These are phyloP conservation scores for Emergomyces africanus DNA, from an alignment of 2,329 filamentous ascomycete species.

Conservation along the genomic window DNA sequence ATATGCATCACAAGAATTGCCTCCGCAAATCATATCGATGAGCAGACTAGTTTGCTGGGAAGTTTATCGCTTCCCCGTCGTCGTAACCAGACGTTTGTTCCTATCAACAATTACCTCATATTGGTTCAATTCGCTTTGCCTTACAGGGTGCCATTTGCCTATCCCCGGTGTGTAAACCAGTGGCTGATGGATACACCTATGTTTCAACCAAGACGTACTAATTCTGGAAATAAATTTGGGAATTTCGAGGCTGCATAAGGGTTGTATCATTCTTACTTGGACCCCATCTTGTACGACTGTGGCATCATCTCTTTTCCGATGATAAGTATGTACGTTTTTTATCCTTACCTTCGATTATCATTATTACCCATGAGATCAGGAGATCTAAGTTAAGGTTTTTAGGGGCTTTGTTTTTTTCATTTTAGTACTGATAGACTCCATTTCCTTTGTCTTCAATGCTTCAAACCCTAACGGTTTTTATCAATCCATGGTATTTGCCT, in stretches of 20 bases:
- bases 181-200: background rate
- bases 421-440: background rate
- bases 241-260: background rate
- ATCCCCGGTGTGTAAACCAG: background rate
- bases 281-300: constrained; percentile 2
- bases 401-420: constrained; percentile 1
- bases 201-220: background rate
- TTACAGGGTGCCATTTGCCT: background rate
- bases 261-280: background rate
- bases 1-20: background rate
- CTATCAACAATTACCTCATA: constrained; percentile 2
- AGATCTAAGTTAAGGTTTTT: constrained; percentile 1
- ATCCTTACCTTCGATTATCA: background rate
- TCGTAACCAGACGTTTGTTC: background rate
- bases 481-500: background rate
- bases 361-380: constrained; percentile 1
- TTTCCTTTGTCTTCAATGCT: constrained; percentile 1
- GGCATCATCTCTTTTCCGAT: background rate
- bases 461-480: constrained; percentile 3
- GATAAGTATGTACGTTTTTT: background rate
- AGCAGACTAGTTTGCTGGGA: background rate
- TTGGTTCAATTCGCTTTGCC: background rate
- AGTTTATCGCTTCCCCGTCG: background rate
- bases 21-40: constrained; percentile 2
- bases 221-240: background rate